Percentiles rank a stretch among this genome's conserved stretches.
phyloP scores from a whole-genome alignment of 139 green algal genomes.

The Pleodorina starrii region DNA sequence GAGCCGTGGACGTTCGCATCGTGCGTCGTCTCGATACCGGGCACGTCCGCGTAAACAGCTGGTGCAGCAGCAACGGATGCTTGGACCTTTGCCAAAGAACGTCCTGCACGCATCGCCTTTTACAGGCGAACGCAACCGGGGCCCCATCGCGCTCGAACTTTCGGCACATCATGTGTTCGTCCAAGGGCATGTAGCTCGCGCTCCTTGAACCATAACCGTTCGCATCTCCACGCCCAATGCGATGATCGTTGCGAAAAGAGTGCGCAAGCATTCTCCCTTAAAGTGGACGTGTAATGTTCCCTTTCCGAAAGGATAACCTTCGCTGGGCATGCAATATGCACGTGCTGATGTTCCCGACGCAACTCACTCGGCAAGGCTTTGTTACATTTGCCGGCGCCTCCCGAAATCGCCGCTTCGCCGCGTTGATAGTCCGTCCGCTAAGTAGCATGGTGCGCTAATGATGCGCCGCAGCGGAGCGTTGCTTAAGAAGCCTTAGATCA shows the following conservation, averaged over 20 bases:
- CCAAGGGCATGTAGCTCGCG: background rate
- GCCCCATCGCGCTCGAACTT: background rate
- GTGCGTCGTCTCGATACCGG: slow-evolving; percentile 8
- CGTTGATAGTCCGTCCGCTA: background rate
- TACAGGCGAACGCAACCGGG: background rate
- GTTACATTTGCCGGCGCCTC: background rate
- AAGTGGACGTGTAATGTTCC: background rate
- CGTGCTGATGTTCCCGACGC: background rate
- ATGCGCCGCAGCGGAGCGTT: background rate
- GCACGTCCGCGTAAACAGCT: background rate
- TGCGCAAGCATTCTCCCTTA: background rate
- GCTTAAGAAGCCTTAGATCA: too few relatives aligned
- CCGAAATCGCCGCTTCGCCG: background rate
- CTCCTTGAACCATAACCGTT: background rate
- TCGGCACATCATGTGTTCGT: background rate
- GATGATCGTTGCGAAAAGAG: background rate
- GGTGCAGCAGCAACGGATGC: background rate
- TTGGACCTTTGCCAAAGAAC: background rate
- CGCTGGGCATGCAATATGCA: background rate
- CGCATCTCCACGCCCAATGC: background rate
- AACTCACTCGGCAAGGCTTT: background rate
- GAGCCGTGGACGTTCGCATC: slow-evolving; percentile 38
- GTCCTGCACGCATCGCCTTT: background rate
- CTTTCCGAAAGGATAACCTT: background rate
- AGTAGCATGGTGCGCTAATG: background rate